Evolutionary conservation across 2,329 filamentous ascomycete species (phyloP), one percentile per base, ranked within the genome.

Genomic region (Apiospora arundinis): DNA sequence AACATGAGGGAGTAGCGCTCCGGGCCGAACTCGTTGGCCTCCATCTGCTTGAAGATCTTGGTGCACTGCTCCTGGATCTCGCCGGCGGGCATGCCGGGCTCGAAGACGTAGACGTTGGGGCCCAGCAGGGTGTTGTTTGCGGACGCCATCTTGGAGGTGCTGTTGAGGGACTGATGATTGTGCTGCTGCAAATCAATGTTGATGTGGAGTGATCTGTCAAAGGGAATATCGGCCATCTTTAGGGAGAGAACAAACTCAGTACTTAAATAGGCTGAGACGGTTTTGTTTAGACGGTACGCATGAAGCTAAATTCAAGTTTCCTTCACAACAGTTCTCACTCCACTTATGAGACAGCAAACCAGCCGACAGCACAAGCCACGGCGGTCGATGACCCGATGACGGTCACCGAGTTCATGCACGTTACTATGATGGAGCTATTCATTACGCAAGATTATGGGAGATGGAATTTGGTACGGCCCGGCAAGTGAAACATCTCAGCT

Each of bases 1-100:
- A 80, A 80, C 23, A 80, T 76, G 9, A 80, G 73, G 4, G 79
- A 77, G 67, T 80, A 80, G 16, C 79, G 75, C 66, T 80, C 75
- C 3, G 73, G 32, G 3, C 78, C 77, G 37, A 81, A 81, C 73
- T 81, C 78, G 45, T 81, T 80, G 52, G 78, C 76, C 69, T 81
- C 79, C 79, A 81, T 81, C 70, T 77, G 74, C 45, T 74, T 74
- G 74, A 81, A 81, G 23, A 81, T 76, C 52, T 73, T 46, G 3
- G 72, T 78, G 21, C 74, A 74, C 67, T 75, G 77, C 44, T 73
- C 76, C 72, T 81, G 78, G 40, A 81, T 75, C n/a, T 74, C 75
- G 16, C 69, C 49, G 46, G 75, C 75, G 16, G 78, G 74, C 78
- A 79, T 81, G n/a, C 69, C 71, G 9, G 76, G 70, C 37, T 79